These are phyloP conservation scores for Trifolium dubium DNA, from an alignment of 306 rosid genomes.

Conservation along the genomic window DNA sequence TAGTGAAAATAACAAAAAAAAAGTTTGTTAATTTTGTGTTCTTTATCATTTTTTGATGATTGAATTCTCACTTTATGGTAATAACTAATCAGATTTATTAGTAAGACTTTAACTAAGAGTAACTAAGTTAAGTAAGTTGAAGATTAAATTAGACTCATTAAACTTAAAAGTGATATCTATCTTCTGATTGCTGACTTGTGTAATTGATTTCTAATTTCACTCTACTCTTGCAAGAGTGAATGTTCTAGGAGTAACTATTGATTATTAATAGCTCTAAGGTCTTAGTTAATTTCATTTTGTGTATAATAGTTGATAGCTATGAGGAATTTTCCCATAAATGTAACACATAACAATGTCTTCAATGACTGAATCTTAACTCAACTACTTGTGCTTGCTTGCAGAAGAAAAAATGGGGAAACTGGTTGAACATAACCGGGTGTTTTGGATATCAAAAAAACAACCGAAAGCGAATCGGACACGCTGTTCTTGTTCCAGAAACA, in stretches of 20 bases:
- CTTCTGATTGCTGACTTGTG: not conserved
- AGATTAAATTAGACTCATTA: no score
- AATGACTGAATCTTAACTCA: conserved; percentile 28
- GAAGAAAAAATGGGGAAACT: conserved; percentile 93
- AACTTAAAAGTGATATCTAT: conserved; percentile 31
- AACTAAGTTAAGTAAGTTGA: conserved; percentile 21
- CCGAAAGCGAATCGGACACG: conserved; percentile 76
- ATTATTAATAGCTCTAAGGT: not conserved
- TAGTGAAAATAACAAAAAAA: conserved; percentile 7
- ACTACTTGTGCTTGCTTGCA: conserved; percentile 52
- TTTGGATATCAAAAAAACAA: conserved; percentile 68
- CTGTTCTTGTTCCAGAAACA: conserved; percentile 73
- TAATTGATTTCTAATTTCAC: conserved; percentile 19
- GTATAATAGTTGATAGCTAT: not conserved
- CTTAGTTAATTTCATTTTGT: not conserved
- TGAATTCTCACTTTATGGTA: conserved; percentile 21
- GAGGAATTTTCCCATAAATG: conserved; percentile 21
- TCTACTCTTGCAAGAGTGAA: conserved; percentile 8
- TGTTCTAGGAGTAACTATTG: not conserved
- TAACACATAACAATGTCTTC: conserved; percentile 20
- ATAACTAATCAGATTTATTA: conserved; percentile 5
- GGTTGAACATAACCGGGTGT: conserved; percentile 68
- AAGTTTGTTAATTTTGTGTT: conserved; percentile 9
- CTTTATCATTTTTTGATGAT: not conserved
- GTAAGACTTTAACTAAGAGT: conserved; percentile 1